Evolutionary conservation across 345 rosid genomes (phyloP).

Genomic region (Euphorbia peplus): DNA sequence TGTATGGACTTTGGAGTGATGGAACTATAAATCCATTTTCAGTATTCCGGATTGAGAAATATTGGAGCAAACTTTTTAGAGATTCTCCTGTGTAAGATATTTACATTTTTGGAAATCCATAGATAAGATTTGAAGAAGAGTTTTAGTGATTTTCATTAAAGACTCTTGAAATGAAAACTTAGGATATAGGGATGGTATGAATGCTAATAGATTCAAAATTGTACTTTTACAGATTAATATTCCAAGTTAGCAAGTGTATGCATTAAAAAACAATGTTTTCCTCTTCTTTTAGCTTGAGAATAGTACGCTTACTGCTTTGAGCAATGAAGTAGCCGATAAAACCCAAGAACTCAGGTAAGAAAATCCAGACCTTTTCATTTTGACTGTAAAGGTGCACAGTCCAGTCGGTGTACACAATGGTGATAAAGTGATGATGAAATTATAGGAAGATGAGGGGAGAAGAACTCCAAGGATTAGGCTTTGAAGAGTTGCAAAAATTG

Average conservation of each 20-base stretch:
- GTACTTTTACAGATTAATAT: too few species aligned
- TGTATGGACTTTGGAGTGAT: too few species aligned
- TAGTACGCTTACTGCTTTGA: constrained; percentile 15
- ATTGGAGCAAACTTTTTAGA: too few species aligned
- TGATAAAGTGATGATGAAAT: neutral
- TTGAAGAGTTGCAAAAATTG: constrained; percentile 19
- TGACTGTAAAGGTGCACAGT: neutral
- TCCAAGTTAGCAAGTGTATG: neutral
- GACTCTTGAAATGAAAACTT: too few species aligned
- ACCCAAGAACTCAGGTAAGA: constrained; percentile 39
- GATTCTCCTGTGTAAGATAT: too few species aligned
- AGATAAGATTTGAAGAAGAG: too few species aligned
- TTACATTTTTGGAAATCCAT: too few species aligned
- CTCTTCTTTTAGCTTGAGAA: constrained; percentile 26
- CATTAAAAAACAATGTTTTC: neutral
- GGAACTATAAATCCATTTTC: too few species aligned
- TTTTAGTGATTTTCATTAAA: too few species aligned
- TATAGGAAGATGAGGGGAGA: constrained; percentile 36
- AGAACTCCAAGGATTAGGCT: constrained; percentile 30
- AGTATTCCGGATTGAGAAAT: too few species aligned
- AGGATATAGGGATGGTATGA: too few species aligned
- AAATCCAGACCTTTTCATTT: neutral
- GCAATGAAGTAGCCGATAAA: constrained; percentile 35
- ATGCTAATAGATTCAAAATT: too few species aligned
- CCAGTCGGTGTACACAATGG: neutral